Evolutionary conservation across 331 rosid genomes (phyloP).

Genomic region (Stylosanthes scabra): DNA sequence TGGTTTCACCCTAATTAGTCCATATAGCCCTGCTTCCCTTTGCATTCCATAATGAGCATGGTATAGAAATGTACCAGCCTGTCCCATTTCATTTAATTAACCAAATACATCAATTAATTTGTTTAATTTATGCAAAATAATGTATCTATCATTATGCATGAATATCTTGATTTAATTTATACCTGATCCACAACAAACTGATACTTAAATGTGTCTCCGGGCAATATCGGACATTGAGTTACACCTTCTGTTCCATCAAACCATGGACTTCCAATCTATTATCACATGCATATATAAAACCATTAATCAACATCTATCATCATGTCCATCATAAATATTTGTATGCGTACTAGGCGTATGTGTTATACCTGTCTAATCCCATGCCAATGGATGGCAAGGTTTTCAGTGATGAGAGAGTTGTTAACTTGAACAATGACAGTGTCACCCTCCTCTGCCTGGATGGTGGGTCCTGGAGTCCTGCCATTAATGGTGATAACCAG

Average conservation of each 20-base stretch:
- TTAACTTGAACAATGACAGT: slow-evolving; percentile 73
- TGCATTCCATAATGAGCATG: slow-evolving; percentile 97
- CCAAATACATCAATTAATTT: too few relatives aligned
- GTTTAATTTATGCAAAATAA: too few relatives aligned
- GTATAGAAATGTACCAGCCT: slow-evolving; percentile 90
- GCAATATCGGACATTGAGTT: slow-evolving; percentile 82
- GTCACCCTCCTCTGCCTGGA: slow-evolving; percentile 77
- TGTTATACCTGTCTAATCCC: slow-evolving; percentile 81
- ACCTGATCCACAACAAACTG: slow-evolving; percentile 87
- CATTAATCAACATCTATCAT: too few relatives aligned
- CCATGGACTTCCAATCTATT: slow-evolving; percentile 92
- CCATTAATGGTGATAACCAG: slow-evolving; percentile 79
- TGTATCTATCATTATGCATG: too few relatives aligned
- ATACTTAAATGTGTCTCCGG: slow-evolving; percentile 79
- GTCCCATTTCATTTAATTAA: neutral
- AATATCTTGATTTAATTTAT: neutral
- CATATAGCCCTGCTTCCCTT: slow-evolving; percentile 82
- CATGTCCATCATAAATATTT: neutral
- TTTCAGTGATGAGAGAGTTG: slow-evolving; percentile 70
- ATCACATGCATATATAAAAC: neutral
- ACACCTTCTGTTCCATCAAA: slow-evolving; percentile 94
- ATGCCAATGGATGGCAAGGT: slow-evolving; percentile 92
- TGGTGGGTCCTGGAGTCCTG: slow-evolving; percentile 81
- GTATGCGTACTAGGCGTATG: neutral
- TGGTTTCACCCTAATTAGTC: slow-evolving; percentile 67